Conservation (phyloP, 345 rosid species). For the Corymbia maculata region DNA sequence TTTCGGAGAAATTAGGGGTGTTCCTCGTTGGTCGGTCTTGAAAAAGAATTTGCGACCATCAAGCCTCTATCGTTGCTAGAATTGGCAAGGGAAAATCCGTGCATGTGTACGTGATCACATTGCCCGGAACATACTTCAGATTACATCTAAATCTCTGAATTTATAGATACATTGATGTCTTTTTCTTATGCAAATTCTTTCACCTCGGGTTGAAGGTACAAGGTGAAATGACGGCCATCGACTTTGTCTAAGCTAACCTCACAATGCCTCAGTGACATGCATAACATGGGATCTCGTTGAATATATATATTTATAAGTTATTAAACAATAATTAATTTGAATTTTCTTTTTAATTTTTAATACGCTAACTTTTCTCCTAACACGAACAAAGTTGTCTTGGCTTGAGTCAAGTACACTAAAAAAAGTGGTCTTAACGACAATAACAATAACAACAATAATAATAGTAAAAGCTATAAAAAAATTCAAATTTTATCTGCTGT, state of each 20-base stretch:
- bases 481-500: accelerated
- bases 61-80: not conserved
- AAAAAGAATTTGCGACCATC: too few species aligned
- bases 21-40: too few species aligned
- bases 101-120: accelerated
- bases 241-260: not conserved
- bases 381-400: too few species aligned
- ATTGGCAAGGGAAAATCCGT: not conserved
- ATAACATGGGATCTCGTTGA: not conserved
- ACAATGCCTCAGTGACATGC: not conserved
- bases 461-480: too few species aligned
- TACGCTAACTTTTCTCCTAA: not conserved
- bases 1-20: not conserved
- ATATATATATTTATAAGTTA: accelerated
- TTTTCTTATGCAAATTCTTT: not conserved
- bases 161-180: too few species aligned
- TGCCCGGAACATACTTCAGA: not conserved
- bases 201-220: not conserved
- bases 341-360: not conserved
- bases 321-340: not conserved
- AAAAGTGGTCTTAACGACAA: accelerated
- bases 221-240: not conserved
- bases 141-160: not conserved
- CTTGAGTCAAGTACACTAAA: not conserved
- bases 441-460: not conserved